phyloP scores from a whole-genome alignment of 306 rosid species.

The Glycine latifolia region DNA sequence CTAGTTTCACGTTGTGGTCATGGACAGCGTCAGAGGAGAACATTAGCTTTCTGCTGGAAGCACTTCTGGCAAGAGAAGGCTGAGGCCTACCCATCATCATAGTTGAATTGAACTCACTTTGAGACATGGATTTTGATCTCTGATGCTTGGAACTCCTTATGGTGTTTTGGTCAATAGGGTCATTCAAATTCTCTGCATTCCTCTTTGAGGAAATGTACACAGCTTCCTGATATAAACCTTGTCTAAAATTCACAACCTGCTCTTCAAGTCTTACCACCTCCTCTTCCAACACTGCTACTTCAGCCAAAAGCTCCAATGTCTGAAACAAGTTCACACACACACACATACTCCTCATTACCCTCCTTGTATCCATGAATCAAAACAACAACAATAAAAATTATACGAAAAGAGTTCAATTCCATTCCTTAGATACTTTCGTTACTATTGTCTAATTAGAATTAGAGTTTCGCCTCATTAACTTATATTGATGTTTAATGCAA shows the following conservation, averaged over 20 bases:
- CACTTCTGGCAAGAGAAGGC: conserved; percentile 79
- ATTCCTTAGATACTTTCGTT: background rate
- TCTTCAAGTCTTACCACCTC: conserved; percentile 93
- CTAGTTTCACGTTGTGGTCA: conserved; percentile 55
- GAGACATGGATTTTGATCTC: conserved; percentile 80
- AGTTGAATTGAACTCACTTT: conserved; percentile 71
- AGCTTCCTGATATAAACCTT: conserved; percentile 96
- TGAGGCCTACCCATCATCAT: conserved; percentile 56
- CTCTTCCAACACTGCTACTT: conserved; percentile 95
- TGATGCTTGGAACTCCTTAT: conserved; percentile 72
- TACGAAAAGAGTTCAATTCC: background rate
- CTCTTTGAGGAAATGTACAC: conserved; percentile 75
- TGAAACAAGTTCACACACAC: conserved; percentile 47
- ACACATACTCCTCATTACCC: conserved; percentile 10
- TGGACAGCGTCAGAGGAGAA: conserved; percentile 53
- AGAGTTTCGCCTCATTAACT: background rate
- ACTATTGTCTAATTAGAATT: background rate
- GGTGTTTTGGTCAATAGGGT: conserved; percentile 61
- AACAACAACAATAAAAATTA: background rate
- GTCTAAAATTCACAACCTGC: conserved; percentile 91
- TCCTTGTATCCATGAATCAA: conserved; percentile 1
- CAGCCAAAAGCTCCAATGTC: conserved; percentile 96
- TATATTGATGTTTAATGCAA: background rate
- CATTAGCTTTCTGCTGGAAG: conserved; percentile 77
- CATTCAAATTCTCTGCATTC: conserved; percentile 66